Percentiles rank a stretch among this genome's conserved stretches.
phyloP scores from a whole-genome alignment of 2,329 filamentous ascomycete genomes.

The Ilyonectria destructans region DNA sequence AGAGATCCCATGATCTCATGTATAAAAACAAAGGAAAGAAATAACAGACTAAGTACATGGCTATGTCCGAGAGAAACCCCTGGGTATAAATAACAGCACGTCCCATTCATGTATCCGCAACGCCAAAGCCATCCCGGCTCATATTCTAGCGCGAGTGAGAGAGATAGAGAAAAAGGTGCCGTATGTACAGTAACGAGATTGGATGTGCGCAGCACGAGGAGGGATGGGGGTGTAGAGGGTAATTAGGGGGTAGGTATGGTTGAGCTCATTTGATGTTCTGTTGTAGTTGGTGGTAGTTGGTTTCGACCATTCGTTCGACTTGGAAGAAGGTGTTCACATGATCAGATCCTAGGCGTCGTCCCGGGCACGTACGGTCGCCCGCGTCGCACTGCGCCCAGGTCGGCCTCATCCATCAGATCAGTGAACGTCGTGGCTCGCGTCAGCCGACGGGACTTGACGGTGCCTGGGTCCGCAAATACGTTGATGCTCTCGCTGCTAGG shows the following conservation, averaged over 20 bases:
- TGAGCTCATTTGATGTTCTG: neutral
- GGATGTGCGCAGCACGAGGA: constrained; percentile 22
- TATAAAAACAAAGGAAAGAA: constrained; percentile 29
- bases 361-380: constrained; percentile 62
- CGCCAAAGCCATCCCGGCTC: constrained; percentile 30
- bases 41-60: constrained; percentile 15
- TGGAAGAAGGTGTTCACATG: neutral
- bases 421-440: constrained; percentile 65
- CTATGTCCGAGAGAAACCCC: constrained; percentile 25
- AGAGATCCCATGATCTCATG: constrained; percentile 8
- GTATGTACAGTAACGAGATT: constrained; percentile 10
- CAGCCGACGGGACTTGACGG: constrained; percentile 48
- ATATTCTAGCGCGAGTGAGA: constrained; percentile 26
- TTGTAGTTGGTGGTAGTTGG: neutral
- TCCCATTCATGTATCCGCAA: constrained; percentile 38
- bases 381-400: constrained; percentile 59
- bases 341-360: constrained; percentile 53
- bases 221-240: constrained; percentile 4
- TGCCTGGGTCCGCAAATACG: constrained; percentile 67
- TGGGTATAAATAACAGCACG: constrained; percentile 47
- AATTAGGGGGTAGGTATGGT: constrained; percentile 12
- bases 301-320: neutral
- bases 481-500: constrained; percentile 67
- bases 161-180: constrained; percentile 11
- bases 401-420: constrained; percentile 68